Conservation (phyloP, 805 yeast genomes). For the Starmera pachycereana region DNA sequence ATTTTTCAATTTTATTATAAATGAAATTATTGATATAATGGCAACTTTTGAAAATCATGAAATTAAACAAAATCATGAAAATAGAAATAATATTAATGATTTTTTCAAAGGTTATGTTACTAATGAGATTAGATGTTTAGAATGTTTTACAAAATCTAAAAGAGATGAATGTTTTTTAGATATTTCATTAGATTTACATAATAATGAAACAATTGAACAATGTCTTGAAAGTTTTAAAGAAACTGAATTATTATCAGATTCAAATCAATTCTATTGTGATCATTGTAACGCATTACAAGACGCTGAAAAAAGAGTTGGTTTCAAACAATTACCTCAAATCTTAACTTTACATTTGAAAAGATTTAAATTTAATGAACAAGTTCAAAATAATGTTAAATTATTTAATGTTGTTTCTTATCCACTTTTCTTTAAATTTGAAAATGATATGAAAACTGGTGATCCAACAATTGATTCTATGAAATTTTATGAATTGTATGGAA, state of each 20-base stretch:
- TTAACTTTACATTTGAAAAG: slow-evolving; percentile 82
- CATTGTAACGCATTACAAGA: slow-evolving; percentile 85
- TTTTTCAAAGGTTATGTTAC: slow-evolving; percentile 80
- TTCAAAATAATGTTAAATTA: slow-evolving; percentile 73
- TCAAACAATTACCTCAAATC: slow-evolving; percentile 67
- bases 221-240: slow-evolving; percentile 76
- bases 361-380: slow-evolving; percentile 80
- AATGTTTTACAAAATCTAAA: slow-evolving; percentile 75
- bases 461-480: slow-evolving; percentile 31
- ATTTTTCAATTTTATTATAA: slow-evolving; percentile 77
- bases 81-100: slow-evolving; percentile 47
- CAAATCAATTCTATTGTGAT: slow-evolving; percentile 90
- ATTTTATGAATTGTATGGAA: slow-evolving; percentile 71
- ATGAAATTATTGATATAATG: slow-evolving; percentile 46
- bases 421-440: slow-evolving; percentile 41
- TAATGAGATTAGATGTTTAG: slow-evolving; percentile 80
- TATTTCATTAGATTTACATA: slow-evolving; percentile 73
- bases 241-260: slow-evolving; percentile 74
- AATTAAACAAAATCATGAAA: slow-evolving; percentile 13
- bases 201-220: slow-evolving; percentile 62
- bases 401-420: slow-evolving; percentile 84
- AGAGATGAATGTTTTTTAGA: slow-evolving; percentile 84
- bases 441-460: slow-evolving; percentile 46
- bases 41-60: slow-evolving; percentile 1
- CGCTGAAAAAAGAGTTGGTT: slow-evolving; percentile 81